Evolutionary conservation across 1,284 basidiomycete genomes (phyloP), one percentile per base, ranked within the genome.

Genomic region (Naganishia albida): DNA sequence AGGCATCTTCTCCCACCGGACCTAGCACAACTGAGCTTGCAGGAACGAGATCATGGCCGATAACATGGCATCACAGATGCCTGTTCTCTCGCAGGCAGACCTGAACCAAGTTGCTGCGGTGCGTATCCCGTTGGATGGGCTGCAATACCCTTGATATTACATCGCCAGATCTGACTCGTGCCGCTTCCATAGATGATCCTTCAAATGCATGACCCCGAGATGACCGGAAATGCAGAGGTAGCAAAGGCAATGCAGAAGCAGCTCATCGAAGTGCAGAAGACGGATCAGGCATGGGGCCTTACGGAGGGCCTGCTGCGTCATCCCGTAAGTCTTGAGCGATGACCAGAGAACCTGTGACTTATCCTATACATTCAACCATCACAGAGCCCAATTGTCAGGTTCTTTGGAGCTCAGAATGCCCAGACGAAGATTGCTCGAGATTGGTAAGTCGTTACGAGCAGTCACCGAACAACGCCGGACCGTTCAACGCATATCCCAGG

Each of bases 401-500:
- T 93, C 83, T 93, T 92, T 74, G 90, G 91, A 4, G 91, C 91
- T 4, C 91, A 93, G 74, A 94, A 90, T 0, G 85, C 88, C 1
- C 90, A 93, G 74, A 89, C 93, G 67, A 94, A 94, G 83, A 91
- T 93, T 71, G 86, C 88, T 20, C 82, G 91, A 69, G 91, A 93
- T 74, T 92, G 91, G 91, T 92, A 72, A 70, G 86, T 76, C 57
- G 40, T 44, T 60, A 25, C 34, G 18, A 52, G 50, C 20, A 42
- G 18, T 46, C 20, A 28, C 16, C 60, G 18, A 34, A n/a, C 18
- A 28, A 43, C n/a, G 18, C 3, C n/a, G 46, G 12, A 39, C 49
- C 34, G 7, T 46, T 40, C 52, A n/a, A 50, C 30, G 12, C 16
- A 16, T 42, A 6, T 34, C 34, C 10, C 34, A 80, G 78, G 78